Conservation (phyloP, 2,329 filamentous ascomycete species). For the Fusarium ramigenum region DNA sequence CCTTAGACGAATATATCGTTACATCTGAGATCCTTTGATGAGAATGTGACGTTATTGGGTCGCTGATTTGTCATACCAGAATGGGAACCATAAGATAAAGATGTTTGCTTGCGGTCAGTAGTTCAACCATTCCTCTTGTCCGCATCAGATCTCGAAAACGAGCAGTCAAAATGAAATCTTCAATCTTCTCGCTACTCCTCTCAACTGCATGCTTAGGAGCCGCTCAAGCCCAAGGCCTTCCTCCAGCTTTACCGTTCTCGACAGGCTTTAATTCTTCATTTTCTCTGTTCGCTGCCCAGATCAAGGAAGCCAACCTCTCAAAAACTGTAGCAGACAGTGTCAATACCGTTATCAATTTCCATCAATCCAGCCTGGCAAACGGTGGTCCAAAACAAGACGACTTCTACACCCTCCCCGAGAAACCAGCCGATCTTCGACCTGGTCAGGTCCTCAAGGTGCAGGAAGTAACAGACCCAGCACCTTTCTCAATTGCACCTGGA, state of each 20-base stretch:
- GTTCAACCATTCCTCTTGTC: no score
- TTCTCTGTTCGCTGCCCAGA: not conserved
- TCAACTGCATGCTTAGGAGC: accelerated
- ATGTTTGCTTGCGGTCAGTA: no score
- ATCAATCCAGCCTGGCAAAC: slow-evolving; percentile 21
- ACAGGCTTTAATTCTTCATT: slow-evolving; percentile 31
- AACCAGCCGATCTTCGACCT: not conserved
- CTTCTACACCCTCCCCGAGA: slow-evolving; percentile 20
- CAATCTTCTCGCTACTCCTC: accelerated
- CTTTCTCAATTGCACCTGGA: slow-evolving; percentile 2
- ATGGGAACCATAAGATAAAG: not conserved
- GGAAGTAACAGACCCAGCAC: slow-evolving; percentile 4
- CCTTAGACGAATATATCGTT: not conserved
- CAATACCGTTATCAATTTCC: slow-evolving; percentile 17
- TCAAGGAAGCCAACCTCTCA: not conserved
- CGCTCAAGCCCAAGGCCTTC: not conserved
- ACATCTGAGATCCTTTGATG: not conserved
- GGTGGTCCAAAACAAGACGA: slow-evolving; percentile 30
- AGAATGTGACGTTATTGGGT: accelerated
- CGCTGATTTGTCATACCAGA: not conserved
- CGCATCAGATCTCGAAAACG: no score
- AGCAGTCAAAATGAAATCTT: not conserved
- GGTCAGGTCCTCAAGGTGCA: slow-evolving; percentile 26
- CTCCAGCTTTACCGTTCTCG: not conserved
- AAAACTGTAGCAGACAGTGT: slow-evolving; percentile 1